Evolutionary conservation across 176 grass and related monocot species (phyloP), one percentile per base, ranked within the genome.

Genomic region (Musa beccarii): DNA sequence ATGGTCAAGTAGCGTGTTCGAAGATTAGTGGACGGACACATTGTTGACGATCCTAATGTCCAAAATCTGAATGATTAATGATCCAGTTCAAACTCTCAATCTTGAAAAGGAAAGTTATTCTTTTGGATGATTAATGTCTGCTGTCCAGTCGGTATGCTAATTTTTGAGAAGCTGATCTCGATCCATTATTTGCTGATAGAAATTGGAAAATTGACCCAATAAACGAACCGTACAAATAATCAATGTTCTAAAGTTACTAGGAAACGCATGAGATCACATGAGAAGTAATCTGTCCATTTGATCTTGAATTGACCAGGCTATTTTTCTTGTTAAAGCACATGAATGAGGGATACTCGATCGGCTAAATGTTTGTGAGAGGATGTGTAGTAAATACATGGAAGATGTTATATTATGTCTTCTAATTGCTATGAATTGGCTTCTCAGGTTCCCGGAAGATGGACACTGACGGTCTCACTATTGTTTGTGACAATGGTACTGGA

Each of bases 401-500:
- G 22, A 66, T 11, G 63, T 28, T 29, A 66, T 20, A 26, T 20
- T 26, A 5, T 66, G 23, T 25, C 13, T 10, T 66, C 26, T 26
- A 43, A 43, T 43, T 43, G 34, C 23, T 69, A 14, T 13, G 9
- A 49, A 69, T 70, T 70, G 68, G 43, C 68, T 50, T 70, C 1
- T 10, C 68, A 70, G 68, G 13, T 50, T 15, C 21, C 51, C 13
- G 11, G 29, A 70, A 70, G 19, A 70, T 70, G 68, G 68, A 43
- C 6, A 43, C 68, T 8, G 68, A 70, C 2, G 68, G 68, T n/a
- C 68, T 51, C 43, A 16, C 68, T 2, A 29, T 70, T 51, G 68
- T 70, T 0, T 70, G 68, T 11, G 68, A 70, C 68, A 70, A 70
- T 51, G 68, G 68, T 8, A 70, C 68, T 51, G 68, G 68, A 70